Evolutionary conservation across 148 eudicot genomes (phyloP), one percentile per base, ranked within the genome.

Genomic region (Arbutus unedo): DNA sequence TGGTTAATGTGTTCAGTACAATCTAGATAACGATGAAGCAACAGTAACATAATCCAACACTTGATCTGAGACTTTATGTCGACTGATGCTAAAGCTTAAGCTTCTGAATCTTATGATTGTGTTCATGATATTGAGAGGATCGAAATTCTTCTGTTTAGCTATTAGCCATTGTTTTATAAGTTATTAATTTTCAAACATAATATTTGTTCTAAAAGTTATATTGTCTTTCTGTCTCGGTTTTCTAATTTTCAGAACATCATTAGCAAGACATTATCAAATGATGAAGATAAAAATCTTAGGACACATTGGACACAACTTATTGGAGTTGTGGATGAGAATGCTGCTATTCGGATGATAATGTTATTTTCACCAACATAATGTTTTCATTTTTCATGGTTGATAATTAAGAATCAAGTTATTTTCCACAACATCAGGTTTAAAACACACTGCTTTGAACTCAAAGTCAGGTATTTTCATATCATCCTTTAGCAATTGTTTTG

Each of bases 261-360:
- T 41, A 1, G 14, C n/a, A 23, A 53, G 62, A 6, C 16, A 18
- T 54, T 50, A 55, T 56, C 80, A 56, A 77, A 48, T 77, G 80
- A 77, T 15, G 66, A 77, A 77, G 68, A 6, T 3, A 31, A 9
- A 51, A 6, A 77, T 77, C 51, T 77, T 77, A 77, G 80, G 80
- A 77, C 80, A 77, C 80, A 53, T 77, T 41, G 80, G 80, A 77
- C 80, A 77, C 47, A 8, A 41, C 80, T 21, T 8, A 8, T 18
- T 77, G 1, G 9, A 49, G 80, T 77, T 77, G 80, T 77, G 80
- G 67, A 56, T 77, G 80, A 77, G 67, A 77, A 77, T 55, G 48
- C 25, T 21, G 2, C 41, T 77, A n/a, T 56, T 77, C 67, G 55
- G 80, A 77, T 77, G 51, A 48, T 45, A 2, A 8, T 45, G 6